Base-by-base conservation (phyloP, 148 eudicot species). In the Rhododendron simsii region DNA sequence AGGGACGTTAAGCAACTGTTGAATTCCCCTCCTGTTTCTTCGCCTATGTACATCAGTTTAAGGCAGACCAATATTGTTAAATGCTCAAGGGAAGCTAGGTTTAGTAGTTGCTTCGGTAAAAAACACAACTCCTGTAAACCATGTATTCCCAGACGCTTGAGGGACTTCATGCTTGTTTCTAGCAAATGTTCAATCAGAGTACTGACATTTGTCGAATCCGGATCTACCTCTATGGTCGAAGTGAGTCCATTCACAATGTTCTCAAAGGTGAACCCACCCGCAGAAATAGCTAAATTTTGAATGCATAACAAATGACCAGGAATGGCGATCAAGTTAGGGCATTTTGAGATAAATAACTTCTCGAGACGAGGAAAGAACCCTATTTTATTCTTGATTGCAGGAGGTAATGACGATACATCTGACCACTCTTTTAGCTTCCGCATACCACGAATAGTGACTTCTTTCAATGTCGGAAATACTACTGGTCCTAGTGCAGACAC, bases 41-140 rank as follows among this genome's bases (percentile, higher is more conserved):
- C 37, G 2, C n/a, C n/a, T 20, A 59, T 21, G 69, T 23, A 2
- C 69, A 7, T 21, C 26, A 61, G 69, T 0, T 61, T 69, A 3
- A 6, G 6, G 16, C 33, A 61, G 0, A 0, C 0, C 0, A 0
- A 0, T 21, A 61, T 21, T 5, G 0, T 7, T 23, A 61, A 61
- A 61, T 0, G 5, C 8, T 61, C 69, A 7, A 61, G 69, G 69
- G 11, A 61, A 61, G 69, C 3, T 7, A 61, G 69, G 69, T 23
- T 61, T 7, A 61, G 11, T 61, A 61, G 69, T 61, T 61, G 69
- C 28, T 61, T 61, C 1, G 69, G 69, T 23, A 61, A 61, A 21
- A 23, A 23, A 61, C 69, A 7, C 69, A 7, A 2, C 0, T 2
- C n/a, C n/a, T n/a, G n/a, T n/a, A n/a, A n/a, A n/a, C n/a, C n/a